These are phyloP conservation scores for Barnettozyma vustinii DNA, from an alignment of 805 yeast genomes.

Conservation along the genomic window DNA sequence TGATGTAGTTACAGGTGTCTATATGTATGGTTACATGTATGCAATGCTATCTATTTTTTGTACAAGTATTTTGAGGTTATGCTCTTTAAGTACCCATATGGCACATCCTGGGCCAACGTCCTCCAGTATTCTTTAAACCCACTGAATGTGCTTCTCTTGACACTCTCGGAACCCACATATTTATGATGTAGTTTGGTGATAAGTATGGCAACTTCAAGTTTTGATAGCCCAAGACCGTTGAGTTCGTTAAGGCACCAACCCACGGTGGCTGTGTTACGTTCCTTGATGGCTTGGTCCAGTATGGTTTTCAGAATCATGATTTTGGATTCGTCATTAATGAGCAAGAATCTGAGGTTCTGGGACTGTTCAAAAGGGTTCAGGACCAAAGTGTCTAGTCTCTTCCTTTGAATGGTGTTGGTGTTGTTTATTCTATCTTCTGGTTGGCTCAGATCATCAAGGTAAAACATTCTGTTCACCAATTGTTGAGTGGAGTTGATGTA, in stretches of 20 bases:
- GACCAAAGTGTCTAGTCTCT: constrained; percentile 1
- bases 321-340: constrained; percentile 11
- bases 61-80: background rate
- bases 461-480: constrained; percentile 9
- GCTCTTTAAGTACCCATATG: background rate
- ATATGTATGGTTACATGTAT: background rate
- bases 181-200: constrained; percentile 7
- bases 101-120: background rate
- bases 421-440: constrained; percentile 2
- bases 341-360: constrained; percentile 8
- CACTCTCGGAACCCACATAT: background rate
- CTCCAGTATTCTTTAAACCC: constrained; percentile 18
- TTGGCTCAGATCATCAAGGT: background rate
- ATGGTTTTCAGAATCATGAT: constrained; percentile 18
- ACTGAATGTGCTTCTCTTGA: background rate
- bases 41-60: background rate
- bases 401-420: background rate
- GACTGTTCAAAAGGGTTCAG: constrained; percentile 18
- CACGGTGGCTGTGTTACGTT: constrained; percentile 2
- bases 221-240: constrained; percentile 14
- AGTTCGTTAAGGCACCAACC: constrained; percentile 19
- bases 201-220: constrained; percentile 14
- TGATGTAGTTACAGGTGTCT: background rate
- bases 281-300: constrained; percentile 13
- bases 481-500: constrained; percentile 16